phyloP scores from a whole-genome alignment of 228 moss, liverwort and hornwort genomes.

The Sphagnum magellanicum region DNA sequence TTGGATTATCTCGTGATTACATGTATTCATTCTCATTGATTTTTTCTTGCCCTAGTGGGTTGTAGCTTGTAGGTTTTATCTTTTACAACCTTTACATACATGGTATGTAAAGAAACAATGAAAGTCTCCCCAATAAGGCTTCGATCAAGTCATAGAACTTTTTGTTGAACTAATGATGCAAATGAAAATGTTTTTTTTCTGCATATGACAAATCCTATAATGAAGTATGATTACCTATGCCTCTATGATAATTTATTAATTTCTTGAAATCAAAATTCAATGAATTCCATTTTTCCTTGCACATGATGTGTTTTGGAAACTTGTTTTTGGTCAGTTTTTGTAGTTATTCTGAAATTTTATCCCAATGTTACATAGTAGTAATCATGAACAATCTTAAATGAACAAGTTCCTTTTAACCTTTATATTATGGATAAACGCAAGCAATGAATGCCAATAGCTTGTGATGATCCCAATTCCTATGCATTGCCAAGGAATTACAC shows the following conservation, averaged over 20 bases:
- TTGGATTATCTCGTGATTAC: no score
- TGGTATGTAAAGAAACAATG: neutral
- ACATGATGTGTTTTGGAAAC: neutral
- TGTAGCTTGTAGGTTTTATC: neutral
- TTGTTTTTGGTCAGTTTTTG: neutral
- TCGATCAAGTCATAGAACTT: neutral
- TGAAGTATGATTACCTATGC: neutral
- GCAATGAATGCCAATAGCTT: neutral
- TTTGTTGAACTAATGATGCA: neutral
- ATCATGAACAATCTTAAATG: neutral
- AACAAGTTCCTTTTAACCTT: neutral
- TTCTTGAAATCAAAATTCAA: neutral
- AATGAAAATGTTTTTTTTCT: neutral
- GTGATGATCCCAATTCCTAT: neutral
- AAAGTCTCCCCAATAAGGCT: neutral
- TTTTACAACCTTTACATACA: neutral
- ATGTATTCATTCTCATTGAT: no score
- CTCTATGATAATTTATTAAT: neutral
- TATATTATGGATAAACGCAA: neutral
- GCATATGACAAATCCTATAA: neutral
- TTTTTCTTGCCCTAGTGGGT: no score
- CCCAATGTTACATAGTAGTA: neutral
- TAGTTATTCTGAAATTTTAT: neutral
- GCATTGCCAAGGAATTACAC: neutral
- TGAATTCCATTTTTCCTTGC: neutral